Evolutionary conservation across 2,329 filamentous ascomycete species (phyloP), one percentile per base, ranked within the genome.

Genomic region (Hirsutella rhossiliensis): DNA sequence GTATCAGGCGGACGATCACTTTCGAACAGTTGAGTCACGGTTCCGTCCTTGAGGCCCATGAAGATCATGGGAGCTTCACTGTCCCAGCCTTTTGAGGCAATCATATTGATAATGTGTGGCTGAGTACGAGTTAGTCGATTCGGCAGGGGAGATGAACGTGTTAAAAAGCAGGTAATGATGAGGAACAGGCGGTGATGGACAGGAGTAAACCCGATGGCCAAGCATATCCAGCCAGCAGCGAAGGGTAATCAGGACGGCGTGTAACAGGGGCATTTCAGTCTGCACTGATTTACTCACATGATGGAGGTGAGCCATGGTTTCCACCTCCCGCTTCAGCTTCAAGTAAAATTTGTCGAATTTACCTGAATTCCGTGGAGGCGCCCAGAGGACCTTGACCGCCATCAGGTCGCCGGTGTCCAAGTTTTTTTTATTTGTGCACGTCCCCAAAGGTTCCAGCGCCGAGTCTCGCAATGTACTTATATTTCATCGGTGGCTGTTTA

Each of bases 1-100:
- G 1, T n/a, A 23, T 20, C 37, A 5, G n/a, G 34, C 4, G 34
- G 12, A 5, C 8, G 9, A 3, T 19, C 17, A n/a, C 11, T 27
- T 11, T 31, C 11, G 3, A 36, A 17, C 17, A 41, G 29, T n/a
- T 29, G 42, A 5, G n/a, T 6, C 13, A 50, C 28, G 29, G 17
- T 49, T 32, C 50, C 50, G 15, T 54, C 34, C 36, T 45, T 48
- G 2, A 51, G 43, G 4, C 29, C 46, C 43, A 50, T 53, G 27
- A 50, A 52, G 4, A 54, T 49, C 17, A 47, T 42, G 2, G 47
- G 23, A 5, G 41, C 17, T 17, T 23, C 28, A 13, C 13, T 38
- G 9, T 42, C 30, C 43, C 41, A 44, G 23, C 38, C 41, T 17
- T 44, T 43, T 3, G 39, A 46, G 5, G 18, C n/a, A 29, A 50